Conservation (phyloP, 306 rosid genomes). For the Quercus mongolica region DNA sequence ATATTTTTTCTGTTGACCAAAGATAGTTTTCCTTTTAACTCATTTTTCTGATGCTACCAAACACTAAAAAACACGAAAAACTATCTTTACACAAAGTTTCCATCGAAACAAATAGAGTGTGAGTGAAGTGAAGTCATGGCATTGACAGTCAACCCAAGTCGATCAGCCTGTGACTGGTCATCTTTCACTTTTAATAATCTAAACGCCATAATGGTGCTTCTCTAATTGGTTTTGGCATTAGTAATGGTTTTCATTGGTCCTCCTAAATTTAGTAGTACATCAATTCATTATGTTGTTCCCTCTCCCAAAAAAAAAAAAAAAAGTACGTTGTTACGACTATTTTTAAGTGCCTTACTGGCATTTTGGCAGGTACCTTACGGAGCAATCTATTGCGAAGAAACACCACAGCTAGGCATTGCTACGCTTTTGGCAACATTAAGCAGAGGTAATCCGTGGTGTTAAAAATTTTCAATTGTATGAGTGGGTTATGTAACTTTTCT, state of each 20-base stretch:
- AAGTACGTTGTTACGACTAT: background rate
- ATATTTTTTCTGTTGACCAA: too few species aligned
- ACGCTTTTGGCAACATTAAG: background rate
- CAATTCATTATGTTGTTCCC: background rate
- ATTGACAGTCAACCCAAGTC: too few species aligned
- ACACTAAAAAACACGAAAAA: too few species aligned
- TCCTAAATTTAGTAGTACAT: background rate
- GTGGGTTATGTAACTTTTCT: background rate
- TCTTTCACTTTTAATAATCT: background rate
- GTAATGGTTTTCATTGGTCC: background rate
- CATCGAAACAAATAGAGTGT: too few species aligned
- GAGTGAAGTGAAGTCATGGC: too few species aligned
- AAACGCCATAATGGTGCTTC: background rate
- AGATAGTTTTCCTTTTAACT: too few species aligned
- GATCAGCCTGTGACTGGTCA: background rate
- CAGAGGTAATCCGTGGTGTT: background rate
- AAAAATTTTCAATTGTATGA: background rate
- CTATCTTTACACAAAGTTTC: too few species aligned
- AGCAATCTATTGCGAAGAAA: conserved; percentile 27
- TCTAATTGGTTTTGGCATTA: background rate
- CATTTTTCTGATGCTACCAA: too few species aligned
- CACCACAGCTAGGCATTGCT: conserved; percentile 21
- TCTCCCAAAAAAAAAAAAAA: too few species aligned
- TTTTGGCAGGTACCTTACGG: conserved; percentile 31
- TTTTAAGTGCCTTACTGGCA: background rate